Evolutionary conservation across 129 eudicot species (phyloP), one percentile per base, ranked within the genome.

Genomic region (Lactuca sativa): DNA sequence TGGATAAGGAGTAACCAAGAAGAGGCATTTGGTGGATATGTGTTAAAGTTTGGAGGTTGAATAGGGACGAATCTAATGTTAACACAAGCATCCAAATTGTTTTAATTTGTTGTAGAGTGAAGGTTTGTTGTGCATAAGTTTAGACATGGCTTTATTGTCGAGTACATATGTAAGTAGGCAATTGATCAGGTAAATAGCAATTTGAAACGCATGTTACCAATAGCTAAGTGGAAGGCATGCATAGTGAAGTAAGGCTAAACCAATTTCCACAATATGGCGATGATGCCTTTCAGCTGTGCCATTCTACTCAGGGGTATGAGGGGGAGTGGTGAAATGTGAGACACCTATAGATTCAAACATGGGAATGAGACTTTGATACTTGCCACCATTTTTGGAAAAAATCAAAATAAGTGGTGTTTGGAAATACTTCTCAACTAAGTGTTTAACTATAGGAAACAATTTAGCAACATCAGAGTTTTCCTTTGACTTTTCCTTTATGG

Each of bases 21-120:
- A 55, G 0, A 69, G 9, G 6, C 74, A 69, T 4, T 62, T 62
- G 36, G 48, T 38, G 6, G 73, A 55, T 0, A 30, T 3, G 1
- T 62, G 60, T 32, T 67, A 33, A n/a, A 67, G n/a, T 18, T 67
- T 67, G 51, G 15, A 69, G 17, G 34, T 37, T 13, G 63, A 0
- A 15, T 69, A 69, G 0, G 74, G 64, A 7, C 53, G 53, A 6
- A 36, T 36, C 74, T 64, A 56, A 3, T 63, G 64, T 13, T 69
- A 69, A 14, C 74, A 69, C 1, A 69, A 25, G 13, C 74, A 69
- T 18, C 64, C 56, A 3, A 56, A 67, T 3, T 34, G 16, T 51
- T 54, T 52, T 0, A 67, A 12, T 16, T 54, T 67, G 16, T 4
- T 51, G 8, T 53, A 67, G 9, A 51, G 52, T 0, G 72, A 51